Percentiles rank a stretch among this genome's conserved stretches.
These are phyloP conservation scores for Calonectria naviculata DNA, from an alignment of 2,329 filamentous ascomycete genomes.

Conservation along the genomic window DNA sequence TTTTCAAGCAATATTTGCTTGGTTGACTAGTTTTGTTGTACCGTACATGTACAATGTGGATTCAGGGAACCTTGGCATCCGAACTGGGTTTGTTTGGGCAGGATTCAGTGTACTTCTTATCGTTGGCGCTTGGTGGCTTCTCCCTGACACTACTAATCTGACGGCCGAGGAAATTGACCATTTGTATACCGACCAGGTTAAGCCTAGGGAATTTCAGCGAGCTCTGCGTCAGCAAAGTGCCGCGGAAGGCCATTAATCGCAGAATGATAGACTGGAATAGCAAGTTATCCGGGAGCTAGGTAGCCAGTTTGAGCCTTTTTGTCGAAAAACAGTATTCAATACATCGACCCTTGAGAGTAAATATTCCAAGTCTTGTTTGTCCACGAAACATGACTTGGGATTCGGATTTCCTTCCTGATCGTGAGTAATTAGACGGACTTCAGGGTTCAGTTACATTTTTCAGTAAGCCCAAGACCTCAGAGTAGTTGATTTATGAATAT, in stretches of 20 bases:
- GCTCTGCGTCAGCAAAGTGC: neutral
- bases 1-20: slow-evolving; percentile 6
- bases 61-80: slow-evolving; percentile 13
- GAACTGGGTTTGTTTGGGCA: slow-evolving; percentile 18
- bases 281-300: neutral
- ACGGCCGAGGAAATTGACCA: slow-evolving; percentile 22
- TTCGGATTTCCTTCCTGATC: neutral
- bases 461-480: too few species aligned
- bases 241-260: neutral
- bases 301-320: neutral
- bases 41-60: slow-evolving; percentile 22
- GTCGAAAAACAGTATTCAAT: neutral
- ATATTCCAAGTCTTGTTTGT: too few species aligned
- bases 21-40: slow-evolving; percentile 13
- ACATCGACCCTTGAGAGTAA: neutral
- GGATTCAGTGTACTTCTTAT: slow-evolving; percentile 9
- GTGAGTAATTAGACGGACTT: too few species aligned
- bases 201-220: slow-evolving; percentile 15
- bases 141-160: slow-evolving; percentile 14
- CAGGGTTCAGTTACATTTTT: too few species aligned
- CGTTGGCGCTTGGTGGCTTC: slow-evolving; percentile 8
- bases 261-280: neutral
- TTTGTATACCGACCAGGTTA: slow-evolving; percentile 6
- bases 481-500: too few species aligned
- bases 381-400: too few species aligned